Evolutionary conservation across 2,329 filamentous ascomycete genomes (phyloP), one percentile per base, ranked within the genome.

Genomic region (Lasiodiplodia hormozganensis): DNA sequence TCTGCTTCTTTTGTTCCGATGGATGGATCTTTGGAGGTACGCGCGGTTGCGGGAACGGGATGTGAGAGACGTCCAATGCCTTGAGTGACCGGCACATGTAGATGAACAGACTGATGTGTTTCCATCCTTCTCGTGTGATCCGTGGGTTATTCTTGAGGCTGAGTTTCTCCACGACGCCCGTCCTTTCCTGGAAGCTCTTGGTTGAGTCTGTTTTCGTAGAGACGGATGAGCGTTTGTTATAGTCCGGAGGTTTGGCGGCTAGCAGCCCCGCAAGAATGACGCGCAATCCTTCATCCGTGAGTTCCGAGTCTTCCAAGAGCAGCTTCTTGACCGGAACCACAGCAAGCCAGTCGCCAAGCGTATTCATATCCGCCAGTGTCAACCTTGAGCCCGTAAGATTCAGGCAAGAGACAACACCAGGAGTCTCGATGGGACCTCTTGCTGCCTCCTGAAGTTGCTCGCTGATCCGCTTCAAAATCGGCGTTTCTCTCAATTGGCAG

Each of bases 401-500:
- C 10, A 99, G 83, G 76, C 90, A 92, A 67, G 89, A 88, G 1
- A 98, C 91, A 16, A 93, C 86, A n/a, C 94, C 94, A 0, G 89
- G 88, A 53, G 89, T 84, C 67, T 84, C 85, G 2, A 86, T 79
- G 11, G 89, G 85, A 36, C 85, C 88, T 62, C 91, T 91, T n/a
- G 87, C 85, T 1, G 90, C 86, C 47, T 90, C 88, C 47, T 88
- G 88, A 4, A 99, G 90, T 78, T 97, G 94, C 74, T 97, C 93
- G 0, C 93, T 95, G 57, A 99, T 91, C 75, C 92, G 93, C 79
- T 96, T 97, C 23, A 98, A 83, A 65, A 97, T 94, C 0, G 94
- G 93, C 0, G 94, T 96, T 80, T 98, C 96, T 69, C 96, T 88
- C 36, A 99, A 83, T 76, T 98, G 95, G 77, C 96, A 98, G 78